A percentile compares a stretch with the other conserved stretches of the same genome.
Conservation (phyloP, 2,329 filamentous ascomycete species). For the Fusarium stilboides region DNA sequence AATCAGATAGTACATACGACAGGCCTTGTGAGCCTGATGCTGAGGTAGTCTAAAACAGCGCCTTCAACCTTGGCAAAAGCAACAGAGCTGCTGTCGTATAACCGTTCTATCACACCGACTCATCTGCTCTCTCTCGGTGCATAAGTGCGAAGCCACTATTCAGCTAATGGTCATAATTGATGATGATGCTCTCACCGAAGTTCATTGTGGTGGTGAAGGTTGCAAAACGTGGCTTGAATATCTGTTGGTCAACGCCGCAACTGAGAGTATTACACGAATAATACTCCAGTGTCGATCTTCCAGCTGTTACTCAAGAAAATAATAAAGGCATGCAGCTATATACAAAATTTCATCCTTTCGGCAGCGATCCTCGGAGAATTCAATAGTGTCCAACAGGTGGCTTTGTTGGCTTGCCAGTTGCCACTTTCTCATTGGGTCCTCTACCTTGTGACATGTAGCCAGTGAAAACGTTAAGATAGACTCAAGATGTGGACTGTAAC, state of each 20-base stretch:
- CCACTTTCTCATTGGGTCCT: neutral
- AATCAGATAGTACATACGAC: too few relatives aligned
- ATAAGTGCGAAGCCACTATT: neutral
- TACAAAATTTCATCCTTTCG: neutral
- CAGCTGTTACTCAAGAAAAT: neutral
- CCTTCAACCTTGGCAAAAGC: neutral
- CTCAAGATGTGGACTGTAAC: neutral
- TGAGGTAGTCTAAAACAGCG: neutral
- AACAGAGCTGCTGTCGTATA: neutral
- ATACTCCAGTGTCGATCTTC: neutral
- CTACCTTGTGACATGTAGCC: neutral
- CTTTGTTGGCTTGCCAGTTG: neutral
- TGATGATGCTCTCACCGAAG: neutral
- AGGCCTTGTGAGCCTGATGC: rapidly evolving
- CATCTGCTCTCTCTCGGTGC: neutral
- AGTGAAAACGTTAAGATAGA: neutral
- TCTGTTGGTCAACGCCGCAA: neutral
- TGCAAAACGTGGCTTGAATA: too few relatives aligned
- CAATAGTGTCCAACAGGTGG: neutral
- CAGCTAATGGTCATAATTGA: neutral
- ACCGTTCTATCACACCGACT: conserved; percentile 10
- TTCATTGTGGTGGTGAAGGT: too few relatives aligned
- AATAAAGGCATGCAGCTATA: neutral
- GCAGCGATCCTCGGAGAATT: neutral
- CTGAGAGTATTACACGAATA: neutral